These are phyloP conservation scores for Inga laurina DNA, from an alignment of 306 rosid species.

Conservation along the genomic window DNA sequence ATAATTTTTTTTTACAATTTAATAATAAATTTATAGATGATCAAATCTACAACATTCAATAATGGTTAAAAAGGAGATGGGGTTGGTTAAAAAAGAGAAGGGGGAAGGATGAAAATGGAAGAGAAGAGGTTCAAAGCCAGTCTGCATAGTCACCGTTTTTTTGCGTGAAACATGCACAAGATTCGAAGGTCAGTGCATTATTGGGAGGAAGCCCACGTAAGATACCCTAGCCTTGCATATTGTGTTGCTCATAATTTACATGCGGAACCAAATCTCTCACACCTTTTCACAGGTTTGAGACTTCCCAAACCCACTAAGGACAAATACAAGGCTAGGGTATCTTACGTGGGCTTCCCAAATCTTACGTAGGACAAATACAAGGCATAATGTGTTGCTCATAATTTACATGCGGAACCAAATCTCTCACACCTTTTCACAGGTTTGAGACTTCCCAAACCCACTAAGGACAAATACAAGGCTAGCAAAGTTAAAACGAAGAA, in stretches of 20 bases:
- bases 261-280: constrained; percentile 5
- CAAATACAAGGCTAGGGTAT: constrained; percentile 33
- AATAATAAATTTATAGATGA: too few species aligned
- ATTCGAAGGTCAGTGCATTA: neutral
- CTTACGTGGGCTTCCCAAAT: too few species aligned
- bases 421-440: constrained; percentile 24
- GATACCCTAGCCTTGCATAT: neutral
- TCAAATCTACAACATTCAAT: too few species aligned
- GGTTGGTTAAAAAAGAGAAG: too few species aligned
- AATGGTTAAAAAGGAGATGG: too few species aligned
- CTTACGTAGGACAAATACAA: too few species aligned
- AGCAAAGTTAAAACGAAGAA: neutral
- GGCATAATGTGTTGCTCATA: neutral
- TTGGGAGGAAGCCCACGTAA: neutral
- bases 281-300: constrained; percentile 32
- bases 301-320: constrained; percentile 42
- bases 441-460: constrained; percentile 45
- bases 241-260: neutral
- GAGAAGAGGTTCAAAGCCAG: too few species aligned
- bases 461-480: constrained; percentile 31
- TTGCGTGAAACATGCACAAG: neutral
- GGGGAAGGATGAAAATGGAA: too few species aligned
- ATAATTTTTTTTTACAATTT: too few species aligned
- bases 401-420: constrained; percentile 14
- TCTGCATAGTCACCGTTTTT: too few species aligned